Evolutionary conservation across 106 monocot species (phyloP), one percentile per base, ranked within the genome.

Genomic region (Dendrobium catenatum): DNA sequence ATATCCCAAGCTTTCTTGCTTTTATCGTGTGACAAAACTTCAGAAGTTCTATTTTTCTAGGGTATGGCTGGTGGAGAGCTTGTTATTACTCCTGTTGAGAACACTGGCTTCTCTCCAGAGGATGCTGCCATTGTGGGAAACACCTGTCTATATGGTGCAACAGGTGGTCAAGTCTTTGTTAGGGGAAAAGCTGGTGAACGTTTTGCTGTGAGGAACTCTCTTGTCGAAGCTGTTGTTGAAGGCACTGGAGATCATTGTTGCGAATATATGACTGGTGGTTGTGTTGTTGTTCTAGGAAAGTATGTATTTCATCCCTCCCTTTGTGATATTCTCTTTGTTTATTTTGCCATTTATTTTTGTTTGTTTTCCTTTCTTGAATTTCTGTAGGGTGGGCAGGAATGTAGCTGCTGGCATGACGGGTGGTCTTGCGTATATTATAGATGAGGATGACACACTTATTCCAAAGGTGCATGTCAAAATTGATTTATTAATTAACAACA

Each of bases 351-450:
- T 22, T 79, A 2, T 26, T 33, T 41, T 6, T 41, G 80, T 58
- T 40, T 44, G 5, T n/a, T 18, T 22, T 55, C 4, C 15, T n/a
- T 27, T 27, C 16, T 31, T 55, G 51, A 11, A 54, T 49, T 44
- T n/a, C 75, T 58, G 79, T 81, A 99, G 98, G 79, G 98, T 95
- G 72, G 98, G 98, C 19, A 93, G 98, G 59, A 99, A 99, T 86
- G 95, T 99, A 80, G 95, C 98, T 76, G 95, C 98, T 80, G 98
- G 98, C 47, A 99, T 99, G 98, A 99, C 95, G n/a, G 98, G 98
- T 82, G 98, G 98, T 83, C 80, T 99, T 76, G 89, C 95, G 33
- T 95, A 99, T 80, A 95, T 99, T 48, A 87, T 99, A 68, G 98
- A 99, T 84, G 98, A 99, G 83, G 98, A 95, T 86, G 93, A 91